A percentile compares a stretch with the other conserved stretches of the same genome.
These are phyloP conservation scores for Eruca vesicaria DNA, from an alignment of 441 rosid genomes.

Conservation along the genomic window DNA sequence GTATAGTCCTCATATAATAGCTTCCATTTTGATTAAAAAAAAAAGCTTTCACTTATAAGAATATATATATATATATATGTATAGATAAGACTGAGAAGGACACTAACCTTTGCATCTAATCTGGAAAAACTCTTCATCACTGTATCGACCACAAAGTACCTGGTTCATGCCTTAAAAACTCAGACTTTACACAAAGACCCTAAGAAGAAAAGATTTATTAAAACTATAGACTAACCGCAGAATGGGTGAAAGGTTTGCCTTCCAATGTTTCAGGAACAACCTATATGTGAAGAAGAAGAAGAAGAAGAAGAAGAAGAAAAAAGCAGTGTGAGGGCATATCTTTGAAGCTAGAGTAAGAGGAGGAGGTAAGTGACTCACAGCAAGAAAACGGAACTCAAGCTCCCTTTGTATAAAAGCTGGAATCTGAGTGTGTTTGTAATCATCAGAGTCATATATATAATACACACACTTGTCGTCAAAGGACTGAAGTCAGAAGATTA, in stretches of 20 bases:
- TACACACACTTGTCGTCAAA: too few species aligned
- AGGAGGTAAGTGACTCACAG: constrained; percentile 58
- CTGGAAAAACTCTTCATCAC: constrained; percentile 76
- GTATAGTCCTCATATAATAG: background rate
- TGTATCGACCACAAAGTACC: constrained; percentile 89
- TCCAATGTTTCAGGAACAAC: constrained; percentile 68
- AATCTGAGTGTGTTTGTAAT: constrained; percentile 44
- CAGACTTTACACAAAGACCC: constrained; percentile 4
- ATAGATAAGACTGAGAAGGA: background rate
- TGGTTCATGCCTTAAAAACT: constrained; percentile 28
- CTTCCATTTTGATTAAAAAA: background rate
- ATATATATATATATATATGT: background rate
- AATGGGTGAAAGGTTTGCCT: constrained; percentile 60
- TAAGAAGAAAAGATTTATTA: background rate
- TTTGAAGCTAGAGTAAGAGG: background rate
- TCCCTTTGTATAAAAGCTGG: constrained; percentile 87
- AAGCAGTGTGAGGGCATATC: background rate
- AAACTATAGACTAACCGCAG: constrained; percentile 48
- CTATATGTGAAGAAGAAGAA: constrained; percentile 33
- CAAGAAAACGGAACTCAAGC: constrained; percentile 81
- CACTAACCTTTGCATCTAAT: constrained; percentile 74
- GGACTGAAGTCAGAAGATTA: background rate
- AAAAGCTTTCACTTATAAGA: too few species aligned
- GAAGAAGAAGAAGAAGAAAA: background rate
- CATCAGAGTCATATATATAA: background rate